Percentiles rank a stretch among this genome's conserved stretches.
Conservation (phyloP, 345 rosid species). For the Passiflora organensis region DNA sequence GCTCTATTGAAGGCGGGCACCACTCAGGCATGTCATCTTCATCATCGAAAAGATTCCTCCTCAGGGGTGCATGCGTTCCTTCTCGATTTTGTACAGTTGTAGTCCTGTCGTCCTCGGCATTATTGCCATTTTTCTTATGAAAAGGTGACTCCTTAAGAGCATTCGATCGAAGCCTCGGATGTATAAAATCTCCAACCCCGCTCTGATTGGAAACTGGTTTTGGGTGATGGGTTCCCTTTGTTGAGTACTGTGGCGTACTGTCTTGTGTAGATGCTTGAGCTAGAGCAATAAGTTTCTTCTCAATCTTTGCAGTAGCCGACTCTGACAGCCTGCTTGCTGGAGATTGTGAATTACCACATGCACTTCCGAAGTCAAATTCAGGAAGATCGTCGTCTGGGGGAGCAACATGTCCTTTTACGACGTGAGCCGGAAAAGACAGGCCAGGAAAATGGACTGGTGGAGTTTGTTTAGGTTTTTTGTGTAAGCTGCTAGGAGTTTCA, state of each 20-base stretch:
- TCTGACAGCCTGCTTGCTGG: background rate
- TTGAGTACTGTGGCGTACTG: background rate
- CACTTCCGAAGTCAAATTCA: slow-evolving; percentile 21
- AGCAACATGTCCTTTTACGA: background rate
- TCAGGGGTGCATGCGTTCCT: slow-evolving; percentile 4
- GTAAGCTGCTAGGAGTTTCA: slow-evolving; percentile 8
- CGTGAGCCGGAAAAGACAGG: background rate
- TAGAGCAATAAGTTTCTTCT: slow-evolving; percentile 8
- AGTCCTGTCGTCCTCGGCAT: too few species aligned
- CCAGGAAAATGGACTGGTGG: background rate
- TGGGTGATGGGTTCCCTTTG: background rate
- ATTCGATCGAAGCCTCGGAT: slow-evolving; percentile 10
- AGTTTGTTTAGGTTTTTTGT: slow-evolving; percentile 1
- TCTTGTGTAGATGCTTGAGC: slow-evolving; percentile 7
- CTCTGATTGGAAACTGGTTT: slow-evolving; percentile 8
- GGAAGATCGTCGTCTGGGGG: slow-evolving; percentile 21
- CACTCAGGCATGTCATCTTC: slow-evolving; percentile 30
- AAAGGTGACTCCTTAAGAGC: slow-evolving; percentile 7
- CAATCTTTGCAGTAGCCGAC: slow-evolving; percentile 1
- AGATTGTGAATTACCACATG: slow-evolving; percentile 3
- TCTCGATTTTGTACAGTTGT: too few species aligned
- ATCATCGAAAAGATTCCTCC: slow-evolving; percentile 23
- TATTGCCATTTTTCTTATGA: too few species aligned
- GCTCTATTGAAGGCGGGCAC: slow-evolving; percentile 16
- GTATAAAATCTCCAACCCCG: background rate